Conservation (phyloP, 1,284 basidiomycete species). For the Caloboletus inedulis region DNA sequence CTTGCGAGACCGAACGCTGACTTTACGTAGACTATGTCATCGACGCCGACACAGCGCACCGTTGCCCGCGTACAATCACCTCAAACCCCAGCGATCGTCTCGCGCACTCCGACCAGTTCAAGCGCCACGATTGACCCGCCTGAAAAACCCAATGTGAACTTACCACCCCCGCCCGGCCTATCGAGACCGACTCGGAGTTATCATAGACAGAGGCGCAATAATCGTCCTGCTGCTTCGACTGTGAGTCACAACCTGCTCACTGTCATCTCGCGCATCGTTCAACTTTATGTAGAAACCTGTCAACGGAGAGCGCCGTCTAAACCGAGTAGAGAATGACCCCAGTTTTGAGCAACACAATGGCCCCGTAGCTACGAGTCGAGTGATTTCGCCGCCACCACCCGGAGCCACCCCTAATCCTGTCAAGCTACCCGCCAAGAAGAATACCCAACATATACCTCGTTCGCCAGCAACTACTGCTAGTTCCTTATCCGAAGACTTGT, state of each 20-base stretch:
- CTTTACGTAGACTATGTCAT: constrained; percentile 3
- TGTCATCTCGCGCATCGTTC: background rate
- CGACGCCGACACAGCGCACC: constrained; percentile 1
- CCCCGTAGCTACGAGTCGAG: background rate
- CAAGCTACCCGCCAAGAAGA: constrained; percentile 7
- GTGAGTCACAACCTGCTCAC: constrained; percentile 6
- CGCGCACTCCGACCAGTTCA: background rate
- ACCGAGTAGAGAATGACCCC: background rate
- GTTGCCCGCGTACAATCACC: background rate
- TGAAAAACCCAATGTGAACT: background rate
- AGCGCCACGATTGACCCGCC: background rate
- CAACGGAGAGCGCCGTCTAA: background rate
- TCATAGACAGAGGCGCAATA: background rate
- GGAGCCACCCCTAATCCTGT: constrained; percentile 3
- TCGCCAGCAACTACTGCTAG: constrained; percentile 15
- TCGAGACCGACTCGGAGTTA: background rate
- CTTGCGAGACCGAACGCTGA: constrained; percentile 1
- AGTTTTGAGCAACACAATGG: constrained; percentile 8
- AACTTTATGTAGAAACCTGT: constrained; percentile 7
- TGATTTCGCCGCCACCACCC: constrained; percentile 11
- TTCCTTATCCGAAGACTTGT: constrained; percentile 23
- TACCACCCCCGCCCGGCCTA: constrained; percentile 19
- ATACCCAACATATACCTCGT: constrained; percentile 1
- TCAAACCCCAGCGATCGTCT: background rate
- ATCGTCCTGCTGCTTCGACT: background rate